Evolutionary conservation across 352 stramenopile species (phyloP), one percentile per base, ranked within the genome.

Genomic region (Pseudoperonospora humuli): DNA sequence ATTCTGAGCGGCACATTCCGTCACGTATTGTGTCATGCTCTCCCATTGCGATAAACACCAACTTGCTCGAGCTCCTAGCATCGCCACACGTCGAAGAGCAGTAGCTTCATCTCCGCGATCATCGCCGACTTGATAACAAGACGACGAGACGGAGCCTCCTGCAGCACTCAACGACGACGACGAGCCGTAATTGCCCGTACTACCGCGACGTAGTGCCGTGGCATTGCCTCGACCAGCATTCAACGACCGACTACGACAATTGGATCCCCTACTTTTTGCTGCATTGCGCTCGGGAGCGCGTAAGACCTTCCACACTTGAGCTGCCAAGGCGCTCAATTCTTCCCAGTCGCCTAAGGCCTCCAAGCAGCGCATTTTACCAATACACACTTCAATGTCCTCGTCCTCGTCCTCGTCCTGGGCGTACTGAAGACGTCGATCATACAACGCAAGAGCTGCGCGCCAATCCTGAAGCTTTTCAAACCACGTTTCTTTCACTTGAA

Each of bases 381-480:
- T 82, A 39, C 94, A 95, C 28, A 96, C 79, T 53, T 97, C 84
- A 38, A 97, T 73, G 57, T 98, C 86, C 6, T 39, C 39, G 0
- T 50, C 53, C 19, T 50, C 52, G 19, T 23, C 42, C 13, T 60
- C 38, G 34, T 62, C 50, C 40, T 61, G 41, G 2, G 47, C 54
- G 21, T 42, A 34, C 26, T 73, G 50, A 19, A 73, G 46, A 14
- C 63, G 51, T 29, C 79, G 61, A 44, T 97, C 78, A 61, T 98
- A 98, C 15, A 97, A 66, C 15, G 65, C 64, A 14, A 99, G 60
- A 2, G 96, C 97, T 42, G 98, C 95, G 3, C 91, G 68, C 95
- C 96, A 99, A 45, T 95, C 89, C 25, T 97, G 95, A 10, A 99
- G 68, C 67, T 98, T 99, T 42, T 97, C 94, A 27, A 98, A 91